These are phyloP conservation scores for Neurospora pannonica DNA, from an alignment of 495 filamentous ascomycete genomes.

Conservation along the genomic window DNA sequence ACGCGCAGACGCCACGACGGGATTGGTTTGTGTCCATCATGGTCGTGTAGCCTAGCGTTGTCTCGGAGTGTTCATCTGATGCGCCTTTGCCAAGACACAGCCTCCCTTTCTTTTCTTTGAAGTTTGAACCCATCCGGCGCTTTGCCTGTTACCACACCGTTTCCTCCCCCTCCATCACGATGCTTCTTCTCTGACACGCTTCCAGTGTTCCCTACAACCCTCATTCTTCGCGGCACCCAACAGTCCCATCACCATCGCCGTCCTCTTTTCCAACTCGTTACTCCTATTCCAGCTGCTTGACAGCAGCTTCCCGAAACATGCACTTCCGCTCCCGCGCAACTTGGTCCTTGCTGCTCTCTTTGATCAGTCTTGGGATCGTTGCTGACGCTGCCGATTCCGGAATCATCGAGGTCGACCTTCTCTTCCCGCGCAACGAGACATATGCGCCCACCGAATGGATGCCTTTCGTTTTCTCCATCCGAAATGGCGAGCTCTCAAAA, in stretches of 20 bases:
- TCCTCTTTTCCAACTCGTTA: too few relatives aligned
- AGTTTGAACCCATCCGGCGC: too few relatives aligned
- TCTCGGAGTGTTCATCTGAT: too few relatives aligned
- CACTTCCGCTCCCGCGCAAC: neutral
- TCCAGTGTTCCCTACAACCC: neutral
- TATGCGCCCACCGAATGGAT: slow-evolving; percentile 25
- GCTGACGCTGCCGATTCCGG: neutral
- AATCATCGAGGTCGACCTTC: slow-evolving; percentile 1
- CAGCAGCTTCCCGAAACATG: neutral
- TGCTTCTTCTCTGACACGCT: neutral
- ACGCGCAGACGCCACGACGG: too few relatives aligned
- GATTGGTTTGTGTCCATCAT: too few relatives aligned
- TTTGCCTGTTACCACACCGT: neutral
- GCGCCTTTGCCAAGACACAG: neutral
- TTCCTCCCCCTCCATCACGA: neutral
- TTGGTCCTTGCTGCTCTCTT: neutral
- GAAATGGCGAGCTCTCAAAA: slow-evolving; percentile 19
- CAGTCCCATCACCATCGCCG: too few relatives aligned
- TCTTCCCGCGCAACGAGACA: slow-evolving; percentile 35
- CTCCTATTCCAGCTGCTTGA: neutral
- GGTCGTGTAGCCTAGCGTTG: too few relatives aligned
- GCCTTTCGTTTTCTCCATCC: slow-evolving; percentile 32
- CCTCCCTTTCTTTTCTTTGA: neutral
- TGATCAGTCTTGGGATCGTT: neutral
- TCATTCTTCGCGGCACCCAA: neutral